Base-by-base conservation (phyloP, 805 yeast genomes). In the Starmera dryadoides region DNA sequence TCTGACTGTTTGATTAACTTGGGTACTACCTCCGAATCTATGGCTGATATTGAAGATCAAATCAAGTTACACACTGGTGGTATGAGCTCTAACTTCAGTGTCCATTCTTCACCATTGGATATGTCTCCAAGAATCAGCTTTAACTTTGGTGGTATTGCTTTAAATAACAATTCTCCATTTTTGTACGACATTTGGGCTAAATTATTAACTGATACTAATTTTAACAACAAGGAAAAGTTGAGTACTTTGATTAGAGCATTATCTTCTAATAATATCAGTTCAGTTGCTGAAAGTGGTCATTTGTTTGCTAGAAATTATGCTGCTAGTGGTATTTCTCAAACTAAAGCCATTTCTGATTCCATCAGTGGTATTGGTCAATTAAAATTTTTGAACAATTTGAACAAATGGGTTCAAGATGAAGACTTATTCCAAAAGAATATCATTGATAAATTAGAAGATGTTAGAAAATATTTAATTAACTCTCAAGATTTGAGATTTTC, bases 21-120 rank as follows among this genome's bases (percentile, higher is more conserved):
- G 45, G 98, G 98, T n/a, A 91, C 98, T 2, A 56, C 65, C 7
- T 52, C 60, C 8, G 79, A 81, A 42, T 56, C 81, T 1, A 86
- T 86, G 74, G 84, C 86, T 18, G 82, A 80, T 29, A 71, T 93
- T 42, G 98, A 91, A 54, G 88, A 89, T 48, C 78, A 80, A 34
- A 88, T 93, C 48, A 86, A 82, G 53, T 66, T 81, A 36, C 69
- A 73, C 40, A 88, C 98, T 0, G 98, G 98, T 20, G 96, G 97
- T 0, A 59, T 93, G 16, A 66, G 78, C 4, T 73, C 88, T n/a
- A 68, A 75, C 17, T 66, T 77, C 7, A 67, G 74, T 44, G 75
- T 79, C 1, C 71, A 71, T 34, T 64, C 82, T 4, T 70, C 78
- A 33, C 81, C 87, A 30, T 55, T 73, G 36, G 68, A 78, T 15